phyloP scores from a whole-genome alignment of 345 rosid species.

The Xanthoceras sorbifolium region DNA sequence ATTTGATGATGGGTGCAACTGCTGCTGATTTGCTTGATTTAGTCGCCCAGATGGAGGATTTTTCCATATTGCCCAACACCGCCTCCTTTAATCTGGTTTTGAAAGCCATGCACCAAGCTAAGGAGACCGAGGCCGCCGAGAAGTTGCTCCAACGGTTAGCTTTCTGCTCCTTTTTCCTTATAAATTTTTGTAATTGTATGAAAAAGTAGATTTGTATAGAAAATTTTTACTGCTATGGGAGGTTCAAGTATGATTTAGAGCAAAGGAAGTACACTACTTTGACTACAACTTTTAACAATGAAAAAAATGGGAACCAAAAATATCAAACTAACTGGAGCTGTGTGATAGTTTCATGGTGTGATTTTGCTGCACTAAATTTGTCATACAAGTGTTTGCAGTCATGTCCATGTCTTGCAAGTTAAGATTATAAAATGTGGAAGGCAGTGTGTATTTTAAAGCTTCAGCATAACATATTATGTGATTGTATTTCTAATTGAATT shows the following conservation, averaged over 20 bases:
- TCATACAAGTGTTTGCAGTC: neutral
- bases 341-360: neutral
- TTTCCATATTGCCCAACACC: constrained; percentile 62
- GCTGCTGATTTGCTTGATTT: constrained; percentile 67
- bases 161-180: neutral
- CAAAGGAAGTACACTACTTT: neutral
- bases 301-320: neutral
- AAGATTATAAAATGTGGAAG: neutral
- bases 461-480: neutral
- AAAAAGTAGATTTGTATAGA: neutral
- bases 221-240: neutral
- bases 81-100: constrained; percentile 77
- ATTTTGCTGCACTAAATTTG: neutral
- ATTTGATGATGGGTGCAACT: constrained; percentile 64
- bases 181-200: neutral
- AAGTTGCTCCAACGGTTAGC: constrained; percentile 77
- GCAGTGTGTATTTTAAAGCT: neutral
- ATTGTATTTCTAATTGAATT: neutral
- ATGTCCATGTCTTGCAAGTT: neutral
- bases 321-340: neutral
- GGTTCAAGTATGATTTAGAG: neutral
- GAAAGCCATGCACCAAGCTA: constrained; percentile 71
- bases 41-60: constrained; percentile 70
- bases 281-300: neutral
- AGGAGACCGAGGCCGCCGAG: constrained; percentile 69